Conservation (phyloP, 2,329 filamentous ascomycete genomes). For the Curvularia hawaiiensis region DNA sequence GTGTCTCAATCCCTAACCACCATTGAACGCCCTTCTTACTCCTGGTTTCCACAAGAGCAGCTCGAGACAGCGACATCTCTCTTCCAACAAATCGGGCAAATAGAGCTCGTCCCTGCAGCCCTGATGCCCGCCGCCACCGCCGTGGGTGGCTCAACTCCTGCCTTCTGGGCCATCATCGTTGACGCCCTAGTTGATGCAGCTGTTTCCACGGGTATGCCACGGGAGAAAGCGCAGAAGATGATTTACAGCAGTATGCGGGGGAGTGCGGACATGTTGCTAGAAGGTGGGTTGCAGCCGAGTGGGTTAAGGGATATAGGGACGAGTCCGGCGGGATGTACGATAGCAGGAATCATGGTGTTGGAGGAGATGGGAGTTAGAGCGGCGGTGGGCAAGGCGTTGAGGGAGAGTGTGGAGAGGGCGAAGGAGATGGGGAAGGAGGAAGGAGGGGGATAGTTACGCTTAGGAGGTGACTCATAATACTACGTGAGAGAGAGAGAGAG, state of each 20-base stretch:
- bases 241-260: conserved; percentile 43
- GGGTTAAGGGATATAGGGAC: conserved; percentile 39
- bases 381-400: conserved; percentile 44
- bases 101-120: conserved; percentile 24
- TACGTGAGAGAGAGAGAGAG: too few species aligned
- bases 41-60: conserved; percentile 18
- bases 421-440: too few species aligned
- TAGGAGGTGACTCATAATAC: too few species aligned
- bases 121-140: conserved; percentile 40
- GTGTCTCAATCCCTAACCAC: conserved; percentile 51
- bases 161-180: conserved; percentile 40
- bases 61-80: conserved; percentile 27
- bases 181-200: conserved; percentile 41
- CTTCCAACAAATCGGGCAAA: conserved; percentile 33
- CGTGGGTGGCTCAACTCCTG: conserved; percentile 38
- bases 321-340: conserved; percentile 41
- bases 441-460: too few species aligned
- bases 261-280: conserved; percentile 37
- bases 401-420: conserved; percentile 16
- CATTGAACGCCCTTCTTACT: conserved; percentile 29
- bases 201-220: conserved; percentile 36
- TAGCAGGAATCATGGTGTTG: conserved; percentile 42
- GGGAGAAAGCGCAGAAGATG: conserved; percentile 32
- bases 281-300: conserved; percentile 28
- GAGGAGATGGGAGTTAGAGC: conserved; percentile 40